Percentiles rank a stretch among this genome's conserved stretches.
These are phyloP conservation scores for Pythium pyrilobum DNA, from an alignment of 352 stramenopile genomes.

Conservation along the genomic window DNA sequence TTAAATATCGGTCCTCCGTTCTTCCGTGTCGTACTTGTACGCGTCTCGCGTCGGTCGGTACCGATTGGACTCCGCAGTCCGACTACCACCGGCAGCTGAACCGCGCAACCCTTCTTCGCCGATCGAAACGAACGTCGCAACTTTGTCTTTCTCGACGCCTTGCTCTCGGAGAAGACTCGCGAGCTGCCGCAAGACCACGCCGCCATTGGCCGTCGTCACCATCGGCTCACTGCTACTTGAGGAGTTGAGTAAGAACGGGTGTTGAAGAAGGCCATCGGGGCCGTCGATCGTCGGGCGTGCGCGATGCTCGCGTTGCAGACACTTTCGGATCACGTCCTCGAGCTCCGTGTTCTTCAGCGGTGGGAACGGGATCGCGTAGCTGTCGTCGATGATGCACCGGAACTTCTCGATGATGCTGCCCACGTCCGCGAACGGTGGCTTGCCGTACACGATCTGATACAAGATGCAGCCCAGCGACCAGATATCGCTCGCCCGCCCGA, in stretches of 20 bases:
- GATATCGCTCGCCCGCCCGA: conserved; percentile 91
- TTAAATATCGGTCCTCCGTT: conserved; percentile 66
- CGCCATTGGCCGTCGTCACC: conserved; percentile 28
- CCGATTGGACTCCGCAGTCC: neutral
- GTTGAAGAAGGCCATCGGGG: conserved; percentile 64
- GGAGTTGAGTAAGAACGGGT: conserved; percentile 65
- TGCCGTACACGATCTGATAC: conserved; percentile 96
- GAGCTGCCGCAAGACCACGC: conserved; percentile 33
- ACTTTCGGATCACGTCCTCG: conserved; percentile 83
- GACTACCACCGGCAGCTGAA: neutral
- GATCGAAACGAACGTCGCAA: conserved; percentile 52
- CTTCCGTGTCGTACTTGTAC: conserved; percentile 58
- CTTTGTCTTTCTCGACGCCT: conserved; percentile 33
- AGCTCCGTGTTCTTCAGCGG: conserved; percentile 73
- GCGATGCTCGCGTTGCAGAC: conserved; percentile 80
- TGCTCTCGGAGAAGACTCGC: conserved; percentile 40
- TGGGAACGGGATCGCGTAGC: conserved; percentile 89
- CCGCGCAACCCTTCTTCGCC: conserved; percentile 31
- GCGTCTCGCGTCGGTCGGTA: conserved; percentile 13
- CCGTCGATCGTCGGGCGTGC: conserved; percentile 78
- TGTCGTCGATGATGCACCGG: conserved; percentile 92
- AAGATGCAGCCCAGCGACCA: conserved; percentile 97
- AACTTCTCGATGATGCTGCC: conserved; percentile 95
- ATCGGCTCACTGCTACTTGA: neutral
- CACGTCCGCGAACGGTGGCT: conserved; percentile 92